Conservation (phyloP, 2,329 filamentous ascomycete genomes). For the Monosporascus ibericus region DNA sequence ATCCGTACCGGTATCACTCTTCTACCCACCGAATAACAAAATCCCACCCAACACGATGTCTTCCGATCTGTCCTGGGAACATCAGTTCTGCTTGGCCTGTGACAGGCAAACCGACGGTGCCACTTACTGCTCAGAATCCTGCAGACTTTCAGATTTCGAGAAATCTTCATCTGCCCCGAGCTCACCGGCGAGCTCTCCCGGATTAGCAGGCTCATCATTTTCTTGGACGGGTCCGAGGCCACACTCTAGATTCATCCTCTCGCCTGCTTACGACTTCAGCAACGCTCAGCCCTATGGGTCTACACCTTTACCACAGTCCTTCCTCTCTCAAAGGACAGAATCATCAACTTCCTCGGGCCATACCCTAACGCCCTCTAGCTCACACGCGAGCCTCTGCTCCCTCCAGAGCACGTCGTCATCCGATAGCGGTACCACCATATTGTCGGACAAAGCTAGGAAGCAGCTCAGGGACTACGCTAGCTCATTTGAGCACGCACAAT, state of each 20-base stretch:
- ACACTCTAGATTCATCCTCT: constrained; percentile 56
- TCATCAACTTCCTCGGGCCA: constrained; percentile 31
- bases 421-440: constrained; percentile 43
- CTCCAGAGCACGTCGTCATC: constrained; percentile 58
- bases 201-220: constrained; percentile 44
- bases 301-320: constrained; percentile 39
- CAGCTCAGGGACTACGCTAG: constrained; percentile 82
- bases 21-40: constrained; percentile 18
- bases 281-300: constrained; percentile 53
- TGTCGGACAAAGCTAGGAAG: constrained; percentile 71
- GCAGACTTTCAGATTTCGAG: constrained; percentile 82
- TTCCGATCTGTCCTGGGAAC: constrained; percentile 63
- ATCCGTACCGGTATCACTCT: too few species aligned
- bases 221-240: constrained; percentile 38
- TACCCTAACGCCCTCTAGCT: constrained; percentile 64
- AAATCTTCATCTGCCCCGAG: constrained; percentile 50
- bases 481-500: constrained; percentile 77
- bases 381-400: constrained; percentile 78
- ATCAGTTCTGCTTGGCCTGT: constrained; percentile 90
- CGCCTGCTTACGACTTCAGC: constrained; percentile 70
- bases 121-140: constrained; percentile 88
- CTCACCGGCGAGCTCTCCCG: constrained; percentile 53
- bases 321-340: constrained; percentile 28
- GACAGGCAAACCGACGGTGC: constrained; percentile 79
- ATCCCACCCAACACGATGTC: constrained; percentile 34